Percentiles rank a stretch among this genome's conserved stretches.
phyloP scores from a whole-genome alignment of 805 yeast species.

The Metschnikowia amazonensis region DNA sequence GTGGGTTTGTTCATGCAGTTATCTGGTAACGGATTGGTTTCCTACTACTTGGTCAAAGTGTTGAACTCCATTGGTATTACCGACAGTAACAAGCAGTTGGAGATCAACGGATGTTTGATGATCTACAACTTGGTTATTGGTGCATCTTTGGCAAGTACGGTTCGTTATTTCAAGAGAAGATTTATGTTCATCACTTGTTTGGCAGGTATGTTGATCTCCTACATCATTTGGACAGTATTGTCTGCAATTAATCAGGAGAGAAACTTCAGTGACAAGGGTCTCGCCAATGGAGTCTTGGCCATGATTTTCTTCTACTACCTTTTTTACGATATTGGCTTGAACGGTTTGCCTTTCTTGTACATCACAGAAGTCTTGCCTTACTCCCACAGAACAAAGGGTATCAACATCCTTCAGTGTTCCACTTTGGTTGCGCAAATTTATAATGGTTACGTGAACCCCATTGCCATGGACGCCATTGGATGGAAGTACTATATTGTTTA shows the following conservation, averaged over 20 bases:
- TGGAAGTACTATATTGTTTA: conserved; percentile 45
- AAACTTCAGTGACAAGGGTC: conserved; percentile 35
- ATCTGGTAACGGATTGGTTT: conserved; percentile 51
- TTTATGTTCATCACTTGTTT: conserved; percentile 32
- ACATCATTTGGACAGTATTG: conserved; percentile 39
- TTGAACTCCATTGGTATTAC: conserved; percentile 52
- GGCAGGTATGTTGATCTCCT: conserved; percentile 34
- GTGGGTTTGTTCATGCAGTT: conserved; percentile 40
- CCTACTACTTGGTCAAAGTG: conserved; percentile 49
- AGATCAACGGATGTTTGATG: conserved; percentile 45
- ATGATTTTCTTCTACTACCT: conserved; percentile 48
- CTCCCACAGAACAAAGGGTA: conserved; percentile 41
- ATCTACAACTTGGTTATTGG: conserved; percentile 32
- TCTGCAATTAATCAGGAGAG: conserved; percentile 46
- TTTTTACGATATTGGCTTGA: conserved; percentile 40
- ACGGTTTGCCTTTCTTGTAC: conserved; percentile 46
- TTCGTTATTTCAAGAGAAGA: conserved; percentile 33
- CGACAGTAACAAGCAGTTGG: conserved; percentile 34
- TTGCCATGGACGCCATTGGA: conserved; percentile 38
- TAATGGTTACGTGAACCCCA: conserved; percentile 25
- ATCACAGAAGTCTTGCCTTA: conserved; percentile 41
- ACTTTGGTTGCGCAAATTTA: conserved; percentile 20
- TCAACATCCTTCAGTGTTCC: conserved; percentile 26
- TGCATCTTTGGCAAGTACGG: conserved; percentile 19
- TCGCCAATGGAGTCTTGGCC: conserved; percentile 46